Conservation (phyloP, 139 green algal genomes). For the Picochlorum sp. region DNA sequence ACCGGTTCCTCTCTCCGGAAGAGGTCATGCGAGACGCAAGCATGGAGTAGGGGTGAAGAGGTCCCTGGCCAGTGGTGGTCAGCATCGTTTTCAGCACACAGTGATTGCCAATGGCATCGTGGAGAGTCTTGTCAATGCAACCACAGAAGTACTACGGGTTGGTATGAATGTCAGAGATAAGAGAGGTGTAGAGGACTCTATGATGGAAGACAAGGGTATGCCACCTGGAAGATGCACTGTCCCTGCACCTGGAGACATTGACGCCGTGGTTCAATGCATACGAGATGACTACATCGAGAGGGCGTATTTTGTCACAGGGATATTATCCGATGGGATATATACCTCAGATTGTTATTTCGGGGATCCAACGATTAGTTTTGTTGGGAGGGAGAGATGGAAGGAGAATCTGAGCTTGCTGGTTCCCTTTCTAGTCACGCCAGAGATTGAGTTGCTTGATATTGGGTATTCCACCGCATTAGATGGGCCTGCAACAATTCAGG, state of each 20-base stretch:
- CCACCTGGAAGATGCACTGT: not conserved
- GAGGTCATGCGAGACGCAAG: no score
- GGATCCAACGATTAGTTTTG: conserved; percentile 53
- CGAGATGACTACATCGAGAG: conserved; percentile 7
- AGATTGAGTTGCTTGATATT: conserved; percentile 10
- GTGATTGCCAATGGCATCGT: no score
- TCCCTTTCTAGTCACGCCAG: conserved; percentile 39
- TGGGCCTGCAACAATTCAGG: conserved; percentile 13
- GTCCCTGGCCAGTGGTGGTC: no score
- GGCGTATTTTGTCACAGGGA: conserved; percentile 30
- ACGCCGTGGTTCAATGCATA: conserved; percentile 5
- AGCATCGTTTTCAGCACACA: no score
- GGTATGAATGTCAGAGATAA: not conserved
- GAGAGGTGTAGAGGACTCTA: not conserved
- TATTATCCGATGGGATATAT: conserved; percentile 48
- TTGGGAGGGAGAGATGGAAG: conserved; percentile 42
- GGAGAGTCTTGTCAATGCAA: no score
- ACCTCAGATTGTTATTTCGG: conserved; percentile 45
- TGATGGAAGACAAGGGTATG: not conserved
- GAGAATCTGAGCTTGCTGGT: conserved; percentile 49
- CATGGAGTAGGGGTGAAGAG: no score
- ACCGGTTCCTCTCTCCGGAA: no score
- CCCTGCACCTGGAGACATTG: conserved; percentile 16
- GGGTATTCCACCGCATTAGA: not conserved
- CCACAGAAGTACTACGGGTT: no score